Conservation (phyloP, 306 rosid genomes). For the Lupinus albus region DNA sequence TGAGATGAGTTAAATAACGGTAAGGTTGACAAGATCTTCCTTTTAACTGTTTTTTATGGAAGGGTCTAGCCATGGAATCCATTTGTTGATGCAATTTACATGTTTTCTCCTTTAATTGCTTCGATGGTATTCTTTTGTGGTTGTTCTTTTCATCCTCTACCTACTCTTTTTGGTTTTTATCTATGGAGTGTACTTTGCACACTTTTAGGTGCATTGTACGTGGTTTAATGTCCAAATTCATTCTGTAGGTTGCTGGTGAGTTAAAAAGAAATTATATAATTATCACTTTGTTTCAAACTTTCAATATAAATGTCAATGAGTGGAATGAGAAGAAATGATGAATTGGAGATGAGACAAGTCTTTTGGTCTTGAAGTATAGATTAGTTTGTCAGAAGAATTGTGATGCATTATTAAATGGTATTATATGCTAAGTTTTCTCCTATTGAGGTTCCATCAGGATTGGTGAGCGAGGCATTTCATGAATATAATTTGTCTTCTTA, state of each 20-base stretch:
- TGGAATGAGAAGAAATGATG: slow-evolving; percentile 14
- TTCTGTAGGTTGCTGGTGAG: slow-evolving; percentile 19
- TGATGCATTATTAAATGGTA: slow-evolving; percentile 23
- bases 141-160: slow-evolving; percentile 33
- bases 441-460: neutral
- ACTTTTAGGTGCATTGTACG: slow-evolving; percentile 33
- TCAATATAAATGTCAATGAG: slow-evolving; percentile 15
- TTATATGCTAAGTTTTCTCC: slow-evolving; percentile 23
- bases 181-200: slow-evolving; percentile 38
- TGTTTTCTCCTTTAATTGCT: slow-evolving; percentile 37
- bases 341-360: slow-evolving; percentile 13
- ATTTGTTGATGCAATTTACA: slow-evolving; percentile 41
- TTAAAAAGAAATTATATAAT: neutral
- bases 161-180: slow-evolving; percentile 15
- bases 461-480: slow-evolving; percentile 16
- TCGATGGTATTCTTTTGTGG: slow-evolving; percentile 39
- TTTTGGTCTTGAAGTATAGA: slow-evolving; percentile 18
- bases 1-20: slow-evolving; percentile 29
- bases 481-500: slow-evolving; percentile 16
- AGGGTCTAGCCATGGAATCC: slow-evolving; percentile 8
- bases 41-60: slow-evolving; percentile 29
- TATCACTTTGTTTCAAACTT: neutral
- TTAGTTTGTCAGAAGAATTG: slow-evolving; percentile 31
- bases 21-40: slow-evolving; percentile 38
- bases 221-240: slow-evolving; percentile 37